A percentile compares a stretch with the other conserved stretches of the same genome.
Evolutionary conservation across 306 rosid species (phyloP).

Genomic region (Neltuma alba): DNA sequence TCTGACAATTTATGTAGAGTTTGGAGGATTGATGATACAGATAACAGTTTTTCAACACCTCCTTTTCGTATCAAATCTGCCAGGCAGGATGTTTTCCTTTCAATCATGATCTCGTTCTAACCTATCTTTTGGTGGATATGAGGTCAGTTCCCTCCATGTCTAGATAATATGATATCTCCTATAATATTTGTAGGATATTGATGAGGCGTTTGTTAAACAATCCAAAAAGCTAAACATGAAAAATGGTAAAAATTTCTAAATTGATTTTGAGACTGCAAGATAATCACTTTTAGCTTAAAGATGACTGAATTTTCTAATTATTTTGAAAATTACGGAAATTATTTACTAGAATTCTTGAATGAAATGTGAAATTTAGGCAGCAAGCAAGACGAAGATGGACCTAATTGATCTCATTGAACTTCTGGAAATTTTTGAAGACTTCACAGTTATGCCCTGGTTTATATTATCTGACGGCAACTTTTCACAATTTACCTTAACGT

Average conservation of each 20-base stretch:
- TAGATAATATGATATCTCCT: constrained; percentile 10
- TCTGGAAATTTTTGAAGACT: not conserved
- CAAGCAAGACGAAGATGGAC: not conserved
- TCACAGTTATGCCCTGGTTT: not conserved
- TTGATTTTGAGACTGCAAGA: not conserved
- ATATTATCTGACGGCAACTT: not conserved
- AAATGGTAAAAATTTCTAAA: constrained; percentile 5
- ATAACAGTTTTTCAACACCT: constrained; percentile 91
- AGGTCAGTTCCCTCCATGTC: constrained; percentile 54
- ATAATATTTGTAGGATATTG: not conserved
- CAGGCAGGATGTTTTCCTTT: constrained; percentile 86
- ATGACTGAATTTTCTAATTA: not conserved
- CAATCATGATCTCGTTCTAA: constrained; percentile 84
- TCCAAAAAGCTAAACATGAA: constrained; percentile 8
- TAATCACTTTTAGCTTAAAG: not conserved
- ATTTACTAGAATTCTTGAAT: no score
- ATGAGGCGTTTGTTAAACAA: not conserved
- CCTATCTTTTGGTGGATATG: constrained; percentile 60
- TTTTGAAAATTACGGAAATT: not conserved
- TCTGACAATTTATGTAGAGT: constrained; percentile 81
- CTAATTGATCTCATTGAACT: not conserved
- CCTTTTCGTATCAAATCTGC: constrained; percentile 83
- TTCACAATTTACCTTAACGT: not conserved
- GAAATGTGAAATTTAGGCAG: not conserved
- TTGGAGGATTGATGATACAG: constrained; percentile 88